Base-by-base conservation (phyloP, 129 eudicot species). In the Tanacetum coccineum region DNA sequence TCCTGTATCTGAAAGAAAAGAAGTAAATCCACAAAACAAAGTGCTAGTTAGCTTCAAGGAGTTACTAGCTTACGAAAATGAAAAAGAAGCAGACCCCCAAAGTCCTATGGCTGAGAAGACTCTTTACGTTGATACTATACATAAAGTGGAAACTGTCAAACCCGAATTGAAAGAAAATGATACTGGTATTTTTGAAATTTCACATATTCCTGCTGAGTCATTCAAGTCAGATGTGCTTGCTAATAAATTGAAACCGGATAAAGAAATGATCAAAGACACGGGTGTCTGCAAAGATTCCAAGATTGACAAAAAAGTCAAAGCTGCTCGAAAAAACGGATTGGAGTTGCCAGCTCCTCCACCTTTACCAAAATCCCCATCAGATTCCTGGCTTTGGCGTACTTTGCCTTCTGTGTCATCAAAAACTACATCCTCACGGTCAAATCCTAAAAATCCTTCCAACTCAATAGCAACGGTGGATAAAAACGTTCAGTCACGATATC, bases 361-460 rank as follows among this genome's bases (percentile, higher is more conserved):
- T 8, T 79, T 86, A 59, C 96, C 89, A 15, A 88, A 78, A 77
- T 92, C 98, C 71, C 98, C 98, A 49, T 85, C 96, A 17, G 98
- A 92, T 71, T 92, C 96, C 19, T 92, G 98, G 98, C 95, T 92
- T 62, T 78, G 79, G 69, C 98, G 95, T 22, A 82, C 98, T 48
- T 70, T 92, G 81, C 90, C 96, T 68, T 74, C 90, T 6, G 61
- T 85, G 53, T 59, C 77, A 20, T 20, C 82, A 6, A 84, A 75
- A 60, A 67, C 72, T 70, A 20, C 79, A 20, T 66, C 77, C 58
- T 62, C 70, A 12, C 78, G 65, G 48, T 18, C 84, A 62, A 57
- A 70, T 70, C 62, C 45, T 36, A 81, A 80, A 44, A 47, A 12
- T 4, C 9, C 68, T 63, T 47, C 71, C 20, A 83, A 75, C 49